phyloP scores from a whole-genome alignment of 306 rosid genomes.

The Ormosia semicastrata region DNA sequence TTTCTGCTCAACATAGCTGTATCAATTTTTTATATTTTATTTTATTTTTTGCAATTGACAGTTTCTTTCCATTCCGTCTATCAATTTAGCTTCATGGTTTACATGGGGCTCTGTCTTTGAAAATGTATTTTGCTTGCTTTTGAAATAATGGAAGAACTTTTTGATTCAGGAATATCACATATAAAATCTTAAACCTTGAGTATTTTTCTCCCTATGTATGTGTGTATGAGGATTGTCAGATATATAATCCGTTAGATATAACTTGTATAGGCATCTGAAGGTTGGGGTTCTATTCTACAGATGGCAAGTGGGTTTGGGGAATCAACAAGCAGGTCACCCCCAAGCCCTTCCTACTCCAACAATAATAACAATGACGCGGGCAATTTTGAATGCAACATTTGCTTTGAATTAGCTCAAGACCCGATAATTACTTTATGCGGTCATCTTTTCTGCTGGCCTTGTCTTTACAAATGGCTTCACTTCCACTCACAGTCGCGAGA shows the following conservation, averaged over 20 bases:
- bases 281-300: constrained; percentile 14
- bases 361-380: constrained; percentile 57
- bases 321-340: constrained; percentile 66
- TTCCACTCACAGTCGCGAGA: constrained; percentile 72
- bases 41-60: neutral
- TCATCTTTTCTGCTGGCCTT: constrained; percentile 93
- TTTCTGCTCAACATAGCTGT: neutral
- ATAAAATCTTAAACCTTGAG: neutral
- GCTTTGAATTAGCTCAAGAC: constrained; percentile 88
- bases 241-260: constrained; percentile 44
- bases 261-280: constrained; percentile 32
- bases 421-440: constrained; percentile 87
- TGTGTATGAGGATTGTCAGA: neutral
- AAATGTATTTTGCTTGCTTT: neutral
- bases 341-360: constrained; percentile 57
- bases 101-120: neutral
- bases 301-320: constrained; percentile 81
- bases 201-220: neutral
- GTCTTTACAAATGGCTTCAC: constrained; percentile 90
- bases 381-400: constrained; percentile 87
- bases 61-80: neutral
- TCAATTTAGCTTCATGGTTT: too few species aligned
- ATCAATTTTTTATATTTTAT: neutral
- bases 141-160: neutral
- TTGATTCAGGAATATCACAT: neutral